A percentile compares a stretch with the other conserved stretches of the same genome.
phyloP scores from a whole-genome alignment of 805 yeast genomes.

The Sungouiella thailandica region DNA sequence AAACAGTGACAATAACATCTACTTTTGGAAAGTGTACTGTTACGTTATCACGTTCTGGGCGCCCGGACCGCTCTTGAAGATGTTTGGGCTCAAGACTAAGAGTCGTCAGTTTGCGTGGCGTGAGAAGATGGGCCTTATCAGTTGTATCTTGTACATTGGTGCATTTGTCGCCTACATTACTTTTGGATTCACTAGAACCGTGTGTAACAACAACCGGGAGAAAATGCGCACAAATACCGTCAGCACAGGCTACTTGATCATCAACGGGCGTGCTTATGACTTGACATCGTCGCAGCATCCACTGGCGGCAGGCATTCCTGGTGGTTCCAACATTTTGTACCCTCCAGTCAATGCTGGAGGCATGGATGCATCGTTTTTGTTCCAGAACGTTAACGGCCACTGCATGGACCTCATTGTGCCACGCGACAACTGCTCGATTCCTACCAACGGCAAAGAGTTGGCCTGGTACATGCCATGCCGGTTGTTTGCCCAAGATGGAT shows the following conservation, averaged over 20 bases:
- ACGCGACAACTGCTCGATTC: constrained; percentile 64
- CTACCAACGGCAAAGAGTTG: constrained; percentile 52
- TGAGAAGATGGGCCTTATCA: constrained; percentile 82
- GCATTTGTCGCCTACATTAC: constrained; percentile 80
- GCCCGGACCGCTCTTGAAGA: constrained; percentile 63
- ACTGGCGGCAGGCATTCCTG: constrained; percentile 68
- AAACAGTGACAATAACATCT: constrained; percentile 19
- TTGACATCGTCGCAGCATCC: constrained; percentile 73
- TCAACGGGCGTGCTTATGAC: constrained; percentile 79
- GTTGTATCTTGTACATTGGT: constrained; percentile 70
- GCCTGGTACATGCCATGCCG: constrained; percentile 99
- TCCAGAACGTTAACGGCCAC: constrained; percentile 89
- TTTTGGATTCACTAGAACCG: constrained; percentile 85
- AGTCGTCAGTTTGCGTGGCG: constrained; percentile 96
- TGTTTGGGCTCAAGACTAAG: constrained; percentile 73
- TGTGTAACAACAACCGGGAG: constrained; percentile 46
- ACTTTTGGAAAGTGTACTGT: constrained; percentile 81
- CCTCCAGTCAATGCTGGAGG: constrained; percentile 91
- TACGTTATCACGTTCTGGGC: constrained; percentile 86
- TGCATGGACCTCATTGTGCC: constrained; percentile 78
- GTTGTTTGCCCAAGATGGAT: constrained; percentile 62
- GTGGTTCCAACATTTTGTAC: constrained; percentile 67
- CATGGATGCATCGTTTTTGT: constrained; percentile 73
- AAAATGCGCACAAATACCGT: constrained; percentile 63
- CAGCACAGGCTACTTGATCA: constrained; percentile 54